Percentiles rank a stretch among this genome's conserved stretches.
Conservation (phyloP, 1,139 yeast genomes). For the Yamadazyma aaseri region DNA sequence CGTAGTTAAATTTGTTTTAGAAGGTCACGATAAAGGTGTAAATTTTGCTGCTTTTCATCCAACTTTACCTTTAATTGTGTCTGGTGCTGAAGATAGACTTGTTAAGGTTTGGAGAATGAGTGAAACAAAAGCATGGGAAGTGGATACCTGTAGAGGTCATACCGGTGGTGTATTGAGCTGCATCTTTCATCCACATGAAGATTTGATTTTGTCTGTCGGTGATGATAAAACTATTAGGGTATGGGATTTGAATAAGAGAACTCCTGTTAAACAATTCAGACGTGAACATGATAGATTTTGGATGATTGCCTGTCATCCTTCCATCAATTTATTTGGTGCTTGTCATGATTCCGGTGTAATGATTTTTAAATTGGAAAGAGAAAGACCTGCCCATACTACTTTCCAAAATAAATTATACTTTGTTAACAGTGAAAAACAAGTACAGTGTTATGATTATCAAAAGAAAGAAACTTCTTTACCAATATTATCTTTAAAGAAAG, state of each 20-base stretch:
- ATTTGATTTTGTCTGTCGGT: slow-evolving; percentile 86
- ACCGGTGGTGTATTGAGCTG: slow-evolving; percentile 89
- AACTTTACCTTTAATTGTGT: slow-evolving; percentile 88
- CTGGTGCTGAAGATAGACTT: slow-evolving; percentile 95
- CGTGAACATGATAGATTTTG: slow-evolving; percentile 95
- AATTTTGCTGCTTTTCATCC: slow-evolving; percentile 99
- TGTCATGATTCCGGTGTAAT: slow-evolving; percentile 97
- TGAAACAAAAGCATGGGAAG: slow-evolving; percentile 98
- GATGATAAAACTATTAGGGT: slow-evolving; percentile 97
- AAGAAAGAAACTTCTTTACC: slow-evolving; percentile 68
- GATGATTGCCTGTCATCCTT: slow-evolving; percentile 87
- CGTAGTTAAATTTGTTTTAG: slow-evolving; percentile 90
- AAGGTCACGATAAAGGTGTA: slow-evolving; percentile 98
- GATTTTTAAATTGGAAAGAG: slow-evolving; percentile 97
- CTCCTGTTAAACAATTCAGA: slow-evolving; percentile 91
- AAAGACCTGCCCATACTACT: slow-evolving; percentile 85
- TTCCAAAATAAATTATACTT: slow-evolving; percentile 71
- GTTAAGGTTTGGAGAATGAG: slow-evolving; percentile 98
- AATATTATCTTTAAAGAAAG: slow-evolving; percentile 75
- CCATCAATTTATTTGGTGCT: slow-evolving; percentile 88
- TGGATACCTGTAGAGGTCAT: slow-evolving; percentile 97
- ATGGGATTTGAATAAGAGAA: slow-evolving; percentile 94
- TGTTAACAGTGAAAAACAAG: slow-evolving; percentile 82
- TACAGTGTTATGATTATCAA: slow-evolving; percentile 73
- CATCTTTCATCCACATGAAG: slow-evolving; percentile 91